phyloP scores from a whole-genome alignment of 2,329 filamentous ascomycete species.

The Alternaria sp. region DNA sequence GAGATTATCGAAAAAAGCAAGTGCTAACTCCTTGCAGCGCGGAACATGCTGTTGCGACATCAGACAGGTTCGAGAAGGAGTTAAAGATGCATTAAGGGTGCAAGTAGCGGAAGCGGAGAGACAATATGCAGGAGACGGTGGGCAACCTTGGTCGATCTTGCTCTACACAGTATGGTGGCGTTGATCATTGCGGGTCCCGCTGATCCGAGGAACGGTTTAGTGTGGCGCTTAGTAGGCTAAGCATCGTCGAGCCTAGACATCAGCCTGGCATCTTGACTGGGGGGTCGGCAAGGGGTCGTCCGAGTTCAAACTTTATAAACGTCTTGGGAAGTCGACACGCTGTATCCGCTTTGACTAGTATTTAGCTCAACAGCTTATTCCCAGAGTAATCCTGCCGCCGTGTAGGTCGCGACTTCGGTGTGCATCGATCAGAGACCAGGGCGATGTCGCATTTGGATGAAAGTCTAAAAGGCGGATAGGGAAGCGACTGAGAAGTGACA shows the following conservation, averaged over 20 bases:
- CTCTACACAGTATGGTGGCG: not conserved
- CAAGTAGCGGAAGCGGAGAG: not conserved
- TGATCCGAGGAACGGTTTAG: not conserved
- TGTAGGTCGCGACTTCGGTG: not conserved
- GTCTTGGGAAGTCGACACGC: not conserved
- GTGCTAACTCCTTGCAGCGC: not conserved
- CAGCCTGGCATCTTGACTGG: not conserved
- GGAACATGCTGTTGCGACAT: not conserved
- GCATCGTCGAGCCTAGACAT: not conserved
- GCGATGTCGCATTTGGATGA: not conserved
- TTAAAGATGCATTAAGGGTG: not conserved
- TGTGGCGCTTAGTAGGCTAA: not conserved
- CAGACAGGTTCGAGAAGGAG: not conserved
- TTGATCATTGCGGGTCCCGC: slow-evolving; percentile 1
- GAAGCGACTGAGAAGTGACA: not conserved
- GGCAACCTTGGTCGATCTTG: not conserved
- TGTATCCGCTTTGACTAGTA: not conserved
- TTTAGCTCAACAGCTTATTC: not conserved
- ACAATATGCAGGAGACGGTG: not conserved
- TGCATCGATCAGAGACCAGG: not conserved
- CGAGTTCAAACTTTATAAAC: not conserved
- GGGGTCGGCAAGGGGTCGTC: not conserved
- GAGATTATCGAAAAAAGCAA: slow-evolving; percentile 1
- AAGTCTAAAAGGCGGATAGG: not conserved
- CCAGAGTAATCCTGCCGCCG: no score